Evolutionary conservation across 73 alveolate genomes (phyloP), one percentile per base, ranked within the genome.

Genomic region (Paraurostyla sp.): DNA sequence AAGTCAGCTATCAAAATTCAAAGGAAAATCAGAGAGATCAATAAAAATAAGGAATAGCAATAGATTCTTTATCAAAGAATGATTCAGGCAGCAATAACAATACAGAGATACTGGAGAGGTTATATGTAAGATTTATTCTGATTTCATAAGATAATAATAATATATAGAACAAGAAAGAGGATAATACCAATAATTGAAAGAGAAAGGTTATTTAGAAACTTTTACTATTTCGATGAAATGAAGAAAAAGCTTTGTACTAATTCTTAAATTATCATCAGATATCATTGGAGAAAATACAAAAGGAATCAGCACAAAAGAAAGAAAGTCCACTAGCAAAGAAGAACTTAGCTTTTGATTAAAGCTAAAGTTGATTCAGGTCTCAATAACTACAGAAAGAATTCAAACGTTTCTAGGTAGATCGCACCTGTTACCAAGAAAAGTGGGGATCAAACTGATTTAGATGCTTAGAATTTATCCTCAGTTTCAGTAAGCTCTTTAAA

Each of bases 321-420:
- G 25, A 60, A 60, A 23, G 15, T 9, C 13, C 69, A 6, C 4
- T 27, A 60, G 15, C 23, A 60, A 27, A 33, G 16, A 23, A 60
- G 25, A 60, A 3, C 15, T 6, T 27, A 18, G 50, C 25, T 56
- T 15, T 7, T 20, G 6, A 60, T 60, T 6, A 60, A 23, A 33
- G 78, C 78, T 29, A 60, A 23, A 60, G 50, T 60, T 13, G 78
- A 60, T 32, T 29, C 78, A 3, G 78, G 78, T 29, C 50, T 60
- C 22, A 29, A 27, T 16, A 13, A 13, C 78, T 60, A 4, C 22
- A 16, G 20, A 60, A 60, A 54, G 22, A 54, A 54, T 11, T 54
- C 13, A 54, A 22, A n/a, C n/a, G n/a, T n/a, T n/a, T n/a, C n/a
- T n/a, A n/a, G n/a, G n/a, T n/a, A n/a, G n/a, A n/a, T n/a, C n/a